phyloP scores from a whole-genome alignment of 257 asterid species.

The Marsdenia floribunda region DNA sequence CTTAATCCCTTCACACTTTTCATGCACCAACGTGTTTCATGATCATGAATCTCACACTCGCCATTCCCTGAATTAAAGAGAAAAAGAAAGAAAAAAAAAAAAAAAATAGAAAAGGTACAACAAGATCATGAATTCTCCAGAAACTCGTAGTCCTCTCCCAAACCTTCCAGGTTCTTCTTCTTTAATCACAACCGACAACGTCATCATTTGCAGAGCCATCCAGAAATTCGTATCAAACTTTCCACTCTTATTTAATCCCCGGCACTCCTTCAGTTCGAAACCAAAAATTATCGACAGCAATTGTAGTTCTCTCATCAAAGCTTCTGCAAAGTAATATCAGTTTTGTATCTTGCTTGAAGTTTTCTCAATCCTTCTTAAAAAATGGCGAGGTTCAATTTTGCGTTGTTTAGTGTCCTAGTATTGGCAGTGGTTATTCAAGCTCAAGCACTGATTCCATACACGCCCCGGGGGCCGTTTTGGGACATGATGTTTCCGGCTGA shows the following conservation, averaged over 20 bases:
- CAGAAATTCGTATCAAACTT: not conserved
- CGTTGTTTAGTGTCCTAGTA: not conserved
- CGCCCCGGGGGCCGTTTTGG: conserved; percentile 9
- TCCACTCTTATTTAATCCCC: not conserved
- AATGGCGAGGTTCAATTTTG: conserved; percentile 13
- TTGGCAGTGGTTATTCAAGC: not conserved
- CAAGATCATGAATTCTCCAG: not conserved
- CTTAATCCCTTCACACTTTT: no score
- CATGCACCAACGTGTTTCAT: not conserved
- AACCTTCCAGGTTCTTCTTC: not conserved
- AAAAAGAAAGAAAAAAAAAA: no score
- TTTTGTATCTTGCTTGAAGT: no score
- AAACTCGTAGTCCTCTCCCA: not conserved
- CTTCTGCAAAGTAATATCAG: no score
- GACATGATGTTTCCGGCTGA: conserved; percentile 27
- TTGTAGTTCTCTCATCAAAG: not conserved
- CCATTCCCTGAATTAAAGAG: no score
- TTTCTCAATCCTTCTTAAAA: not conserved
- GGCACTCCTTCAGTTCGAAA: not conserved
- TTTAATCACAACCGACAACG: not conserved
- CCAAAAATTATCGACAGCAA: not conserved
- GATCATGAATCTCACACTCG: not conserved
- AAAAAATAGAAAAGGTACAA: no score
- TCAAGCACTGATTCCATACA: conserved; percentile 26
- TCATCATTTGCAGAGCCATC: not conserved